Percentiles rank a stretch among this genome's conserved stretches.
Evolutionary conservation across 1,284 basidiomycete species (phyloP).

Genomic region (Malassezia dermatis): DNA sequence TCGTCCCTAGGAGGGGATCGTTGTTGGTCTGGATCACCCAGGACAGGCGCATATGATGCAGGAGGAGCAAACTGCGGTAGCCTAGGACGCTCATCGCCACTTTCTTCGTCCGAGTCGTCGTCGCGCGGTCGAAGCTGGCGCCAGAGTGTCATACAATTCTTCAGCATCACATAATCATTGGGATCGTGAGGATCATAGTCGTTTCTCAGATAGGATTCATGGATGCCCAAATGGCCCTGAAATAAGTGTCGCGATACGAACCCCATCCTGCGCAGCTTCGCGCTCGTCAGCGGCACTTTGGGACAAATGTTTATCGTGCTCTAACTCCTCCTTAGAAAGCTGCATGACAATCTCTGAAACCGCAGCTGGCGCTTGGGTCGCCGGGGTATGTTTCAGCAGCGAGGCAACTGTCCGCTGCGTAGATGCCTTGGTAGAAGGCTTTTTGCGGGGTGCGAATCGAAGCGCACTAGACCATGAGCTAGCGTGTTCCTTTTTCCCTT

Average conservation of each 20-base stretch:
- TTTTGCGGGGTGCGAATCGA: constrained; percentile 27
- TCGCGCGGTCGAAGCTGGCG: constrained; percentile 12
- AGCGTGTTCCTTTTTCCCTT: background rate
- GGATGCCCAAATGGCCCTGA: constrained; percentile 22
- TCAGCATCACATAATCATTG: constrained; percentile 38
- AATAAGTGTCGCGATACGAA: background rate
- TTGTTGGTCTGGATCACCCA: background rate
- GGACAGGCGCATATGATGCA: background rate
- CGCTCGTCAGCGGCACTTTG: background rate
- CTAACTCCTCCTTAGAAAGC: constrained; percentile 17
- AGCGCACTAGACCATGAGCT: constrained; percentile 31
- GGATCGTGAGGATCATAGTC: constrained; percentile 40
- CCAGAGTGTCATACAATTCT: constrained; percentile 24
- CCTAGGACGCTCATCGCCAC: background rate
- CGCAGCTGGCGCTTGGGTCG: background rate
- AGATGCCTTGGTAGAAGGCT: background rate
- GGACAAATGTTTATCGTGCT: constrained; percentile 13
- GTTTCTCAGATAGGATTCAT: background rate
- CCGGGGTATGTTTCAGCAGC: background rate
- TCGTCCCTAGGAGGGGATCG: background rate
- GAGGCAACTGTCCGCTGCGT: background rate
- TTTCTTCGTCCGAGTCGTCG: background rate
- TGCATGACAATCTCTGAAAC: background rate
- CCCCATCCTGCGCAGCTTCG: background rate
- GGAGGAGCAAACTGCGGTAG: constrained; percentile 16